These are phyloP conservation scores for Trichophyton simii DNA, from an alignment of 2,329 filamentous ascomycete genomes.

Conservation along the genomic window DNA sequence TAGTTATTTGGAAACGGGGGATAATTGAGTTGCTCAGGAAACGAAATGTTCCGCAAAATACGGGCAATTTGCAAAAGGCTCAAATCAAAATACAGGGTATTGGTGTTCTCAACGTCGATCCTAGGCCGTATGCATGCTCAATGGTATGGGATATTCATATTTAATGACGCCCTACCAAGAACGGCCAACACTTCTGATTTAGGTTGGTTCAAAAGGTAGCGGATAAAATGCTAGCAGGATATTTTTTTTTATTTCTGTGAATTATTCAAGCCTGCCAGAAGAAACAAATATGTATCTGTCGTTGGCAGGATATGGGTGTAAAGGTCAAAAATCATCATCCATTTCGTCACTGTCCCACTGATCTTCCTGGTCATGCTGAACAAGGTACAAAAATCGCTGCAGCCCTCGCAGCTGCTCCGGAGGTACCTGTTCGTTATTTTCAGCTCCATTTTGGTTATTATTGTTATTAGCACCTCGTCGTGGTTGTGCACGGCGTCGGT, in stretches of 20 bases:
- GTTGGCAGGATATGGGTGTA: neutral
- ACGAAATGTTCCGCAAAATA: too few species aligned
- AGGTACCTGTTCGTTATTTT: neutral
- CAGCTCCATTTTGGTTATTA: slow-evolving; percentile 9
- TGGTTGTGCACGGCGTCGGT: neutral
- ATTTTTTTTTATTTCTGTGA: neutral
- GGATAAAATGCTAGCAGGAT: too few species aligned
- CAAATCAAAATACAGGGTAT: too few species aligned
- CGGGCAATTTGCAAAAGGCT: too few species aligned
- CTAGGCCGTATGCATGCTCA: too few species aligned
- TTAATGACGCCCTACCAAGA: too few species aligned
- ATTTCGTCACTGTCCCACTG: slow-evolving; percentile 49
- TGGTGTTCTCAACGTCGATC: too few species aligned
- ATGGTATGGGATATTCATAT: too few species aligned
- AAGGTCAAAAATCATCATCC: slow-evolving; percentile 25
- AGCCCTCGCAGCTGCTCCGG: slow-evolving; percentile 23
- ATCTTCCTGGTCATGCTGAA: slow-evolving; percentile 43
- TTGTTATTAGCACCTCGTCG: slow-evolving; percentile 5
- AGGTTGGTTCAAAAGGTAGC: too few species aligned
- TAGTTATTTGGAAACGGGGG: too few species aligned
- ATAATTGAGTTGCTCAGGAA: too few species aligned
- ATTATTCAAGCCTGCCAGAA: neutral
- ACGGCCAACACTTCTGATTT: too few species aligned
- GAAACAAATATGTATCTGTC: neutral
- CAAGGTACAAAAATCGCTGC: slow-evolving; percentile 42